phyloP scores from a whole-genome alignment of 78 protist genomes.

The Dictyostelium intermedium region DNA sequence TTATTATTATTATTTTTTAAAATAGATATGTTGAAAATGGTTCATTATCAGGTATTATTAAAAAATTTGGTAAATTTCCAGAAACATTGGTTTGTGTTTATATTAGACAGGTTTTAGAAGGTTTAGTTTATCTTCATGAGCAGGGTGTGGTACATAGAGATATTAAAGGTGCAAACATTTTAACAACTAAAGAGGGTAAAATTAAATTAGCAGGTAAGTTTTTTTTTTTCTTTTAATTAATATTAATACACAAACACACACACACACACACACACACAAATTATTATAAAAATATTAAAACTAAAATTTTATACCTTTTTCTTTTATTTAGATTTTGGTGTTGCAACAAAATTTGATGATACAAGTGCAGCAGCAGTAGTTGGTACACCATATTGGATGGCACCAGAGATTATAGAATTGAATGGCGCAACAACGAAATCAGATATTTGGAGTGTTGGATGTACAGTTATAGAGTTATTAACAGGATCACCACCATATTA shows the following conservation, averaged over 20 bases:
- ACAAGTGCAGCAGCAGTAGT: constrained; percentile 81
- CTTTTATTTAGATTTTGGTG: constrained; percentile 95
- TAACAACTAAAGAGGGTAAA: constrained; percentile 81
- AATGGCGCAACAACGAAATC: constrained; percentile 65
- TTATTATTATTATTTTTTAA: not conserved
- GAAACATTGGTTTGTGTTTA: constrained; percentile 92
- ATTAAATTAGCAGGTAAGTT: constrained; percentile 80
- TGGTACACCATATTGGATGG: constrained; percentile 93
- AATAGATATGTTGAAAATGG: constrained; percentile 93
- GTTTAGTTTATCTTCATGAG: constrained; percentile 91
- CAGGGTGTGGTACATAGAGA: constrained; percentile 94
- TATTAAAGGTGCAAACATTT: constrained; percentile 88
- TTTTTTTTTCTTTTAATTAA: not conserved
- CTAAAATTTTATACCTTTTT: not conserved
- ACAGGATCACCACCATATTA: constrained; percentile 98
- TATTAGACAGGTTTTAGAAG: constrained; percentile 91
- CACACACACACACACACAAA: no score
- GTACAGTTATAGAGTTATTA: constrained; percentile 96
- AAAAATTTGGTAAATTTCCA: constrained; percentile 93
- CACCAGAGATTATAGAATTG: constrained; percentile 95
- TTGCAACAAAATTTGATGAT: constrained; percentile 91
- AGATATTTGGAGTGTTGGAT: constrained; percentile 96
- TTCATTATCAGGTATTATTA: constrained; percentile 87
- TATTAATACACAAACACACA: no score
- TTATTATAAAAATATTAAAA: no score